Conservation (phyloP, 345 rosid genomes). For the Noccaea bulbosa region DNA sequence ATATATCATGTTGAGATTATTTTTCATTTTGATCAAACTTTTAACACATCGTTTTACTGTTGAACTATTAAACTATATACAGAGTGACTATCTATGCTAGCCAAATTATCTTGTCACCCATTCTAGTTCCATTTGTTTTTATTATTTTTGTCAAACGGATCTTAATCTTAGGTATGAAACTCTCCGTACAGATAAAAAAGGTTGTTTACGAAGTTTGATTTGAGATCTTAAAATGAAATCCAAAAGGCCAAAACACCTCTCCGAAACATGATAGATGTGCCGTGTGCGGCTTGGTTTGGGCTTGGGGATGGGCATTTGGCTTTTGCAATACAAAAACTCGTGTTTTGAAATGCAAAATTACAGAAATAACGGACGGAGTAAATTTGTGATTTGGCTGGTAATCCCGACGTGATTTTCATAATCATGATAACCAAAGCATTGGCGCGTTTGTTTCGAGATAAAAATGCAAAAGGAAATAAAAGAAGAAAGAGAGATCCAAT, state of each 20-base stretch:
- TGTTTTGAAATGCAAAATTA: background rate
- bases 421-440: background rate
- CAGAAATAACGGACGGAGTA: background rate
- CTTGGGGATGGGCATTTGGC: conserved; percentile 24
- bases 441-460: background rate
- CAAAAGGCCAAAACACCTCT: background rate
- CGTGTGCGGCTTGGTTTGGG: conserved; percentile 16
- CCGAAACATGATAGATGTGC: background rate
- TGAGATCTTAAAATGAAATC: background rate
- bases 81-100: background rate
- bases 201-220: background rate
- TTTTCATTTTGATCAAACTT: background rate
- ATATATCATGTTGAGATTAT: no score
- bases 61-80: background rate
- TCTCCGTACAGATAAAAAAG: no score
- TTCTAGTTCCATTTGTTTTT: background rate
- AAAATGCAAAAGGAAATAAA: background rate
- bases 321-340: conserved; percentile 7
- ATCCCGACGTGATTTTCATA: background rate
- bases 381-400: background rate
- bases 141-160: no score
- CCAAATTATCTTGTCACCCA: background rate
- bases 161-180: background rate
- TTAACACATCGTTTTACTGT: background rate
- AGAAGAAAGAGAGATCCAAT: background rate